Percentiles rank a stretch among this genome's conserved stretches.
These are phyloP conservation scores for Linum tenue DNA, from an alignment of 345 rosid species.

Conservation along the genomic window DNA sequence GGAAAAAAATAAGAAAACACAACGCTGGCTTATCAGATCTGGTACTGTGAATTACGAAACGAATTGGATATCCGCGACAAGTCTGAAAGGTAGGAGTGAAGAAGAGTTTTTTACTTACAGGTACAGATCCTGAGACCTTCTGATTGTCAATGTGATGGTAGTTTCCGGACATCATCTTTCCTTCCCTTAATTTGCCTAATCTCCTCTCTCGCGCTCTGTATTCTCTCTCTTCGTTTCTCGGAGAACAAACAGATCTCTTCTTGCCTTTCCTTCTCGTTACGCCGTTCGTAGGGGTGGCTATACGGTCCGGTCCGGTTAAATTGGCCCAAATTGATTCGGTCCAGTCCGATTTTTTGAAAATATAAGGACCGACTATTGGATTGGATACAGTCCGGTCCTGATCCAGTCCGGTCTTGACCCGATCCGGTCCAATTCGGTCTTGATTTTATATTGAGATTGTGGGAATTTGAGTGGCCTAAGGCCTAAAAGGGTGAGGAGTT, in stretches of 20 bases:
- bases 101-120: conserved; percentile 39
- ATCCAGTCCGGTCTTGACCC: no score
- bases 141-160: conserved; percentile 80
- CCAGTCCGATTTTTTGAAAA: no score
- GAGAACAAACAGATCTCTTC: background rate
- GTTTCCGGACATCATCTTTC: conserved; percentile 86
- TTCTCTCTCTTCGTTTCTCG: background rate
- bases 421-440: no score
- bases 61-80: background rate
- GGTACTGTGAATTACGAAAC: background rate
- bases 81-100: background rate
- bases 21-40: conserved; percentile 9
- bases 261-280: background rate
- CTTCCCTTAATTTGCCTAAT: background rate
- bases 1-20: conserved; percentile 3
- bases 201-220: background rate
- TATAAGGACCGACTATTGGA: no score
- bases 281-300: background rate
- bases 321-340: no score
- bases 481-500: no score
- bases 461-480: no score
- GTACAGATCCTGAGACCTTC: conserved; percentile 88
- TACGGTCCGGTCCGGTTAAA: no score
- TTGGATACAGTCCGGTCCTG: no score
- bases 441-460: no score